A percentile compares a stretch with the other conserved stretches of the same genome.
These are phyloP conservation scores for Vigna radiata DNA, from an alignment of 306 rosid genomes.

Conservation along the genomic window DNA sequence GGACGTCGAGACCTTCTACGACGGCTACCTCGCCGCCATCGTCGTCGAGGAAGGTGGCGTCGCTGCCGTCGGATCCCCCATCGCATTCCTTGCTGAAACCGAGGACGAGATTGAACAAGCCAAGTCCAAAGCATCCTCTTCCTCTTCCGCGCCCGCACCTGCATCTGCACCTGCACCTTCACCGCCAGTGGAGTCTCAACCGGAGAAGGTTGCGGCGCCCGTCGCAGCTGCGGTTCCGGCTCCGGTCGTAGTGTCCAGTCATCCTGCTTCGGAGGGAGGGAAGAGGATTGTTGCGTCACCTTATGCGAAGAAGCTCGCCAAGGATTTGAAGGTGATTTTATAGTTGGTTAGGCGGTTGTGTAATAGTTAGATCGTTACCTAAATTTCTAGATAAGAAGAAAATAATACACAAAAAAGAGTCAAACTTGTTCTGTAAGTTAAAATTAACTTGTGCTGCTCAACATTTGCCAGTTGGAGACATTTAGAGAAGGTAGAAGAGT, in stretches of 20 bases:
- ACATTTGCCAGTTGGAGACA: neutral
- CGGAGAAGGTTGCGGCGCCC: conserved; percentile 41
- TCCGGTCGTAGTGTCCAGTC: conserved; percentile 54
- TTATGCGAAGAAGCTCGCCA: conserved; percentile 92
- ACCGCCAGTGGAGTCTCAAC: conserved; percentile 33
- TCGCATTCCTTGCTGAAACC: conserved; percentile 86
- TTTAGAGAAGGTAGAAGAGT: neutral
- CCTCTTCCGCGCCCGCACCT: conserved; percentile 31
- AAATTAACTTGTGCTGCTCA: neutral
- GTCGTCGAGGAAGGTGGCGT: conserved; percentile 90
- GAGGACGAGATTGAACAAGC: conserved; percentile 83
- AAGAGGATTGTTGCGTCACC: conserved; percentile 93
- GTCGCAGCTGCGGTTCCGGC: conserved; percentile 9
- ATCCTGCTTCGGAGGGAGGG: conserved; percentile 96
- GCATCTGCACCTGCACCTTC: neutral
- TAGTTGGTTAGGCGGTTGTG: neutral
- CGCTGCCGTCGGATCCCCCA: conserved; percentile 90
- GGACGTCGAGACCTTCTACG: conserved; percentile 99
- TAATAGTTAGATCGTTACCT: neutral
- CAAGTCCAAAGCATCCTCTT: conserved; percentile 62
- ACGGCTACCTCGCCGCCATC: conserved; percentile 91
- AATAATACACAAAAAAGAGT: neutral
- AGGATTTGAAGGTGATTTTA: conserved; percentile 63
- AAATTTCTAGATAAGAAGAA: neutral
- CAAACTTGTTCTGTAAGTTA: neutral